A percentile compares a stretch with the other conserved stretches of the same genome.
Conservation (phyloP, 306 rosid species). For the Corylus americana region DNA sequence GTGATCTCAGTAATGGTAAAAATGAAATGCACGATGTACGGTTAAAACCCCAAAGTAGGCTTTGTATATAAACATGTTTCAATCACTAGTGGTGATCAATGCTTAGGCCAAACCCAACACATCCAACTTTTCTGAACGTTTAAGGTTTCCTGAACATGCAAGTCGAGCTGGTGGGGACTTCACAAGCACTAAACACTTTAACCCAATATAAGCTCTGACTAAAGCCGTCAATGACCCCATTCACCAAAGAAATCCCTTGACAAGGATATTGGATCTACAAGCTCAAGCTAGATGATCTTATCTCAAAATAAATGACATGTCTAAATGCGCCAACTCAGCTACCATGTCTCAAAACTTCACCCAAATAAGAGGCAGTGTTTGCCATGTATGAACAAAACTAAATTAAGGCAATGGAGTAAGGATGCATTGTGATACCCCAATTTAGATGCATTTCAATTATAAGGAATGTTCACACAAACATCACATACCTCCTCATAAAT, state of each 20-base stretch:
- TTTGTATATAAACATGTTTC: neutral
- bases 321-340: conserved; percentile 8
- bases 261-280: neutral
- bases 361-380: conserved; percentile 13
- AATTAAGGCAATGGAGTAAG: neutral
- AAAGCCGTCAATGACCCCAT: conserved; percentile 1
- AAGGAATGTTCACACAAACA: conserved; percentile 18
- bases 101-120: neutral
- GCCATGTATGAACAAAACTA: neutral
- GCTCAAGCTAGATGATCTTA: neutral
- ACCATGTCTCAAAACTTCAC: conserved; percentile 17
- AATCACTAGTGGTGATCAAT: neutral
- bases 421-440: neutral
- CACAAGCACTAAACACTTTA: neutral
- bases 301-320: neutral
- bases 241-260: neutral
- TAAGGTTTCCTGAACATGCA: conserved; percentile 1
- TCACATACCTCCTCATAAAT: conserved; percentile 81
- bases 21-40: neutral
- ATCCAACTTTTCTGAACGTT: neutral
- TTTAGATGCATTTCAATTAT: neutral
- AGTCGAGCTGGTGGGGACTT: neutral
- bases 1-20: neutral
- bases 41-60: neutral
- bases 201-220: neutral